Evolutionary conservation across 2,329 filamentous ascomycete species (phyloP).

Genomic region (Fusarium fujikuroi): DNA sequence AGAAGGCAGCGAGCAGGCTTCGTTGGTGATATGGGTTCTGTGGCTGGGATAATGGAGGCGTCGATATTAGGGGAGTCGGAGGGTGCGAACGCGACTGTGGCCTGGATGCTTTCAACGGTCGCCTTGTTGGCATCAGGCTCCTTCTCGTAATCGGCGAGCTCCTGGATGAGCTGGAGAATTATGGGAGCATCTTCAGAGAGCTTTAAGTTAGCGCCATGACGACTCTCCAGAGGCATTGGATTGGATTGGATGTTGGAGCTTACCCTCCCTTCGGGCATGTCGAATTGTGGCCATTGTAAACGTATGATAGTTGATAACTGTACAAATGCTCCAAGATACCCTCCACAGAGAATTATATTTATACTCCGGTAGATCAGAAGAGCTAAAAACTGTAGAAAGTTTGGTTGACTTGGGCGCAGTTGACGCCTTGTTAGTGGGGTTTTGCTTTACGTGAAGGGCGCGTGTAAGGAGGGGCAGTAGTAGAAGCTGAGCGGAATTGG

Average conservation of each 20-base stretch:
- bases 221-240: neutral
- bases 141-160: slow-evolving; percentile 89
- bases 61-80: slow-evolving; percentile 58
- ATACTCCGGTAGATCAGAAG: neutral
- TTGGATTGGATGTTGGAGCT: neutral
- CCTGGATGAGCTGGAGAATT: slow-evolving; percentile 85
- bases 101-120: slow-evolving; percentile 76
- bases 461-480: slow-evolving; percentile 24
- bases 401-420: neutral
- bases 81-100: slow-evolving; percentile 82
- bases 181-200: slow-evolving; percentile 73
- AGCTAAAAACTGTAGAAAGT: neutral
- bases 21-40: slow-evolving; percentile 64
- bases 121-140: slow-evolving; percentile 79
- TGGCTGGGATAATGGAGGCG: slow-evolving; percentile 51
- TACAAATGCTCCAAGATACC: neutral
- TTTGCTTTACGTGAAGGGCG: slow-evolving; percentile 31
- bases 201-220: slow-evolving; percentile 17
- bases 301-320: slow-evolving; percentile 9
- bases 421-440: slow-evolving; percentile 21
- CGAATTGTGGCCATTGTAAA: slow-evolving; percentile 42
- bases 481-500: neutral
- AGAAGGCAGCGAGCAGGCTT: slow-evolving; percentile 82
- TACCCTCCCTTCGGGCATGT: slow-evolving; percentile 43
- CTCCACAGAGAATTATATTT: neutral